Percentiles rank a stretch among this genome's conserved stretches.
These are phyloP conservation scores for Catharanthus roseus DNA, from an alignment of 257 asterid species.

Conservation along the genomic window DNA sequence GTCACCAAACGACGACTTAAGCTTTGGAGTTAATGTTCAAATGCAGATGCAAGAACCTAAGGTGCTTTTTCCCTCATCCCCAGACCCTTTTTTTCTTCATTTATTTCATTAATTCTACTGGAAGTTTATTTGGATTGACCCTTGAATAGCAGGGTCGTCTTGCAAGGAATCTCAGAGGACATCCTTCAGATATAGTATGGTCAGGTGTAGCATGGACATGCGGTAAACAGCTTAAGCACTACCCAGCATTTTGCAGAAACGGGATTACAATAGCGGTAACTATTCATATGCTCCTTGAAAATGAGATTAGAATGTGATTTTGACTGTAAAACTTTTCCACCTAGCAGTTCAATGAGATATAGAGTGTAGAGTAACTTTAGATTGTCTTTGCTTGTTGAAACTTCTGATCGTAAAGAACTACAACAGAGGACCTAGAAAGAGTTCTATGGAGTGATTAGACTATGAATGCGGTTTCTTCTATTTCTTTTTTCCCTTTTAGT, in stretches of 20 bases:
- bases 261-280: slow-evolving; percentile 82
- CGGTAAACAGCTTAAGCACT: slow-evolving; percentile 90
- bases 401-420: slow-evolving; percentile 2
- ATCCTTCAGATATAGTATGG: slow-evolving; percentile 74
- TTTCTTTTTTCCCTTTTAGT: not conserved
- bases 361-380: not conserved
- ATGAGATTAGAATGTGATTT: not conserved
- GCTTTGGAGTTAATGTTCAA: slow-evolving; percentile 41
- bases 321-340: not conserved
- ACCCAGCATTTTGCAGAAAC: slow-evolving; percentile 71
- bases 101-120: slow-evolving; percentile 15
- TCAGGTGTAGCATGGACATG: slow-evolving; percentile 86
- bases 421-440: not conserved
- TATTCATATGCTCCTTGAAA: slow-evolving; percentile 11
- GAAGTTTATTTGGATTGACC: slow-evolving; percentile 13
- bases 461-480: not conserved
- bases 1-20: slow-evolving; percentile 55
- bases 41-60: slow-evolving; percentile 53
- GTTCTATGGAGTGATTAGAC: not conserved
- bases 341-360: slow-evolving; percentile 3
- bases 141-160: slow-evolving; percentile 50
- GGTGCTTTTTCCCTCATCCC: slow-evolving; percentile 26
- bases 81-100: too few relatives aligned
- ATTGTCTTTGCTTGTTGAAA: not conserved
- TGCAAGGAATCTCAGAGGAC: slow-evolving; percentile 57